Evolutionary conservation across 1,284 basidiomycete species (phyloP), one percentile per base, ranked within the genome.

Genomic region (Hemileia vastatrix): DNA sequence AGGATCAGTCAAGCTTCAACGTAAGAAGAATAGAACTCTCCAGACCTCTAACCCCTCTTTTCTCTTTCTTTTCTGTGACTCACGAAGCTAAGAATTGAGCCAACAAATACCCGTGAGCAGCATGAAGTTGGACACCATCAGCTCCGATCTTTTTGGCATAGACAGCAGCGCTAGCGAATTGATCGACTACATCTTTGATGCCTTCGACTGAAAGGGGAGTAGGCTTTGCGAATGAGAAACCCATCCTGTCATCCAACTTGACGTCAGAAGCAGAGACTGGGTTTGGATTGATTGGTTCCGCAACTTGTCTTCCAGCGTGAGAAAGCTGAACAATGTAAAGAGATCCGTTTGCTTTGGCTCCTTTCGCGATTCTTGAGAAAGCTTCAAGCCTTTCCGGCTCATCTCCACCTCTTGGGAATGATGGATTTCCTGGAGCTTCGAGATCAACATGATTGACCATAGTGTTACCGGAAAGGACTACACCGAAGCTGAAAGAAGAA

Each of bases 291-390:
- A 71, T 24, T 8, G 67, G 65, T 0, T 64, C 50, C 3, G 67
- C 64, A n/a, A 69, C 69, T 61, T 72, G 71, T 18, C 70, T 67
- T 21, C 71, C 71, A 9, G 67, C 71, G 64, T 72, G 71, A 18
- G 67, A 68, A 15, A 72, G 58, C 65, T 72, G 71, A 2, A 64
- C 68, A 8, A 72, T 58, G 55, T 67, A 69, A n/a, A 72, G 65
- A 15, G 67, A 66, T 48, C 70, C 69, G 51, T 70, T 57, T 1
- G 68, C 68, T 47, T 68, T 71, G 56, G 67, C 66, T 31, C 64
- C 69, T 6, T 63, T 62, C 32, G 68, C 65, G 44, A 72, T 44
- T 27, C 36, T 33, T 27, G 49, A 33, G 50, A 65, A 64, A 4
- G 54, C 63, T n/a, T 44, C 54, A n/a, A 57, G 31, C 21, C 61